A percentile compares a stretch with the other conserved stretches of the same genome.
Evolutionary conservation across 2,329 filamentous ascomycete genomes (phyloP).

Genomic region (Diplodia scrobiculata): DNA sequence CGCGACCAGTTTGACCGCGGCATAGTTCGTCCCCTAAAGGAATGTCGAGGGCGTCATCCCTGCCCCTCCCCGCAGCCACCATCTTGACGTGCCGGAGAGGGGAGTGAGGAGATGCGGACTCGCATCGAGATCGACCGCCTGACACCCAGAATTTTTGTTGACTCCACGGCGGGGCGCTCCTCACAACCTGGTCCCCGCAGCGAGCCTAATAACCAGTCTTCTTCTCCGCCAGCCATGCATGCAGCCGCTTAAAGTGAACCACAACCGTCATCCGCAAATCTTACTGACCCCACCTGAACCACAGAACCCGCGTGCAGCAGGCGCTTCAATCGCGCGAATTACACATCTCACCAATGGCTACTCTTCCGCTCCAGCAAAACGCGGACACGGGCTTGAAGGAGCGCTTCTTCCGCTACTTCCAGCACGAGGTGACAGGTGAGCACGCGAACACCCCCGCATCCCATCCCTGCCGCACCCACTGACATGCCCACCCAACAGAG

Average conservation of each 20-base stretch:
- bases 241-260: slow-evolving; percentile 12
- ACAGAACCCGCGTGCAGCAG: background rate
- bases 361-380: slow-evolving; percentile 8
- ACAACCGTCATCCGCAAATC: background rate
- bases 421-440: slow-evolving; percentile 69
- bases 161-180: slow-evolving; percentile 18
- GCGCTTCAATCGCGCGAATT: background rate
- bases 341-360: slow-evolving; percentile 13
- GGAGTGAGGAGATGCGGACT: slow-evolving; percentile 9
- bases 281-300: background rate
- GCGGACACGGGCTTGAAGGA: slow-evolving; percentile 60
- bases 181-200: background rate
- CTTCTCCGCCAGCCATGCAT: background rate
- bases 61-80: slow-evolving; percentile 21
- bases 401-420: slow-evolving; percentile 82
- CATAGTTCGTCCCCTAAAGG: background rate
- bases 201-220: slow-evolving; percentile 12
- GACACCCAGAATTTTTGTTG: slow-evolving; percentile 13
- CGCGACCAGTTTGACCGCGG: background rate
- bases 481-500: slow-evolving; percentile 51
- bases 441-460: slow-evolving; percentile 14
- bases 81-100: slow-evolving; percentile 15
- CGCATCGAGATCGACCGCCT: slow-evolving; percentile 22
- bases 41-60: slow-evolving; percentile 21
- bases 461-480: slow-evolving; percentile 12